Evolutionary conservation across 345 rosid species (phyloP), one percentile per base, ranked within the genome.

Genomic region (Gossypium sturtianum): DNA sequence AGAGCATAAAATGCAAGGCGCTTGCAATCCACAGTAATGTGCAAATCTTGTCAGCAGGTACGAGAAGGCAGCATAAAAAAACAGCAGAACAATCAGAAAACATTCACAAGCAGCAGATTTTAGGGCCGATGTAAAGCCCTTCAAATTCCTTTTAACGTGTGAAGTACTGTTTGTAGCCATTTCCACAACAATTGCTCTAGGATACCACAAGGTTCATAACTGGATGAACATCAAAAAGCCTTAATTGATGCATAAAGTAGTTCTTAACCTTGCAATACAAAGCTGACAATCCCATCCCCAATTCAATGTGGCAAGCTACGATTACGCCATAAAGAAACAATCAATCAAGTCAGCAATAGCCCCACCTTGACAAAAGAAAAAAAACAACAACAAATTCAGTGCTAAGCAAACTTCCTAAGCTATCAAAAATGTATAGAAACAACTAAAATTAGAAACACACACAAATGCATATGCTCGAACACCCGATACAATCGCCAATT

Each of bases 1-100:
- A 53, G 95, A 86, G 77, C 95, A 92, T 29, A 92, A 82, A 76
- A 90, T 82, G 83, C 95, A 92, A 64, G 95, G 95, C 38, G 81
- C 65, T 76, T 86, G 90, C 83, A 92, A 76, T 58, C 84, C 78
- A 53, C 87, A 90, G 73, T 80, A 79, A n/a, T 71, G 80, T 0
- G 97, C 90, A 73, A 92, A 90, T 89, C 80, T 85, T 27, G 83
- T 83, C 61, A 84, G 85, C 38, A 92, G 80, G 75, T 83, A 87
- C 2, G 95, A 84, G 71, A 88, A 85, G 70, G 80, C 77, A 22
- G 93, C 93, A 74, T 89, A 84, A 67, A 86, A 57, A 67, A 90
- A 77, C 82, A 92, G 84, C 80, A 92, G 84, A 71, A 76, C 77
- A 45, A 92, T 92, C 56, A 92, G 77, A 22, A 88, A 57, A 91